A percentile compares a stretch with the other conserved stretches of the same genome.
Conservation (phyloP, 2,329 filamentous ascomycete genomes). For the Botrytis tulipae region DNA sequence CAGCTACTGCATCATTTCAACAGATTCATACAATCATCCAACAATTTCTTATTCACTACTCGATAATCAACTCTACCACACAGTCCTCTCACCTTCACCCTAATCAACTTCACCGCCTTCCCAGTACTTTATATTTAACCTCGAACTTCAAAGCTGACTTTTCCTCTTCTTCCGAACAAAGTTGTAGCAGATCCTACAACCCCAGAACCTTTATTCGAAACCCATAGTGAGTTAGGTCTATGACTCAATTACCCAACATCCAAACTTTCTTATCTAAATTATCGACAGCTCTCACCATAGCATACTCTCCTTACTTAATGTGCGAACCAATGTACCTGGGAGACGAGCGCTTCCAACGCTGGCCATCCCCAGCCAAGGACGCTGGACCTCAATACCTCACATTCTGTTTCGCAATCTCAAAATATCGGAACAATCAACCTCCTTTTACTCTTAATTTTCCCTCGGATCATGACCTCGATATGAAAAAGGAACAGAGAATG, state of each 20-base stretch:
- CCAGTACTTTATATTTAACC: background rate
- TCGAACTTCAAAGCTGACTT: background rate
- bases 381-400: background rate
- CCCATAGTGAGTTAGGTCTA: conserved; percentile 9
- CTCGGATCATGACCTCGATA: background rate
- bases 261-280: background rate
- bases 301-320: background rate
- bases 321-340: background rate
- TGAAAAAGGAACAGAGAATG: background rate
- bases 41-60: background rate
- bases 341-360: background rate
- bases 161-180: background rate
- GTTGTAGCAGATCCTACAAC: background rate
- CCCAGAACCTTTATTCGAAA: background rate
- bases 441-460: background rate
- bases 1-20: background rate
- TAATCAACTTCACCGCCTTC: background rate
- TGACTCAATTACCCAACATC: background rate
- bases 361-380: background rate
- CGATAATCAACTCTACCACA: background rate
- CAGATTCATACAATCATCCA: background rate
- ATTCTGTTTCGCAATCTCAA: background rate
- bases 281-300: background rate
- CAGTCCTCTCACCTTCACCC: too few species aligned
- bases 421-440: background rate